phyloP scores from a whole-genome alignment of 129 eudicot species.

The Calendula officinalis region DNA sequence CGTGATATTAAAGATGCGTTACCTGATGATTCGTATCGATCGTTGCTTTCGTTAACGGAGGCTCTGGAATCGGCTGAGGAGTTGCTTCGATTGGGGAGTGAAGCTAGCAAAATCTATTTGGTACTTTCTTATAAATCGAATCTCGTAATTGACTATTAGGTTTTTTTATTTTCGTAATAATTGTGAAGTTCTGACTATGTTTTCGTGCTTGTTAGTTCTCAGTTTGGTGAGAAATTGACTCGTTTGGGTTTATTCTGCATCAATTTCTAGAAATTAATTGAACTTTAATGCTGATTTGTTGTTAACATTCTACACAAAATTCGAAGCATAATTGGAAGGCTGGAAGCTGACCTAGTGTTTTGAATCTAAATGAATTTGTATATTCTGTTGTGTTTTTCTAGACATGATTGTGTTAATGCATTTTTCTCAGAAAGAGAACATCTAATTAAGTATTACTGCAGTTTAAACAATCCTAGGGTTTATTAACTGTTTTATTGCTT shows the following conservation, averaged over 20 bases:
- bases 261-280: constrained; percentile 12
- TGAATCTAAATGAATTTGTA: constrained; percentile 10
- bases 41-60: constrained; percentile 37
- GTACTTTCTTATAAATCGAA: constrained; percentile 31
- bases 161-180: constrained; percentile 4
- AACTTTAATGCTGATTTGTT: constrained; percentile 21
- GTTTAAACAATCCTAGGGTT: constrained; percentile 19
- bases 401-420: constrained; percentile 3
- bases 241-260: constrained; percentile 4
- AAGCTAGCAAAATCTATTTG: constrained; percentile 83
- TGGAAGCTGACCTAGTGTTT: constrained; percentile 23
- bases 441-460: constrained; percentile 1
- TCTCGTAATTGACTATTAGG: constrained; percentile 6
- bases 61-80: constrained; percentile 59
- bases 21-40: constrained; percentile 33
- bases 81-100: constrained; percentile 66
- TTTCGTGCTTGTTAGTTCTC: constrained; percentile 1
- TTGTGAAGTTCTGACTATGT: constrained; percentile 5
- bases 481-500: constrained; percentile 2
- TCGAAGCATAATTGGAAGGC: neutral
- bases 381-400: neutral
- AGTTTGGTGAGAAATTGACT: constrained; percentile 7
- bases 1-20: constrained; percentile 58
- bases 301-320: neutral
- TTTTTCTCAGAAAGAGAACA: neutral